phyloP scores from a whole-genome alignment of 495 filamentous ascomycete genomes.

The Aspergillus carlsbadensis region DNA sequence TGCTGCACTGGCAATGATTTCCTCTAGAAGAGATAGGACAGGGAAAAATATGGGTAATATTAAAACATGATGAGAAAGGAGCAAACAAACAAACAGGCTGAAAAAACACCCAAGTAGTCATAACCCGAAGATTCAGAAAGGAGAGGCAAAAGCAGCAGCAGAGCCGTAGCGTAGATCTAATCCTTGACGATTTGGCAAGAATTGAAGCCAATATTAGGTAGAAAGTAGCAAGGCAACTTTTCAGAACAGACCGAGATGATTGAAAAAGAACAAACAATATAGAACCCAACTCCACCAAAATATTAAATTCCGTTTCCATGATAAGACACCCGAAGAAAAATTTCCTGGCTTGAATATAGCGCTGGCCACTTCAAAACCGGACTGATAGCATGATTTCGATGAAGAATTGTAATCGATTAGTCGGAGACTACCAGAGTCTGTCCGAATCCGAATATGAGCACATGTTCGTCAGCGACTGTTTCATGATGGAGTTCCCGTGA shows the following conservation, averaged over 20 bases:
- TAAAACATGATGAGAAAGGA: background rate
- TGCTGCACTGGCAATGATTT: background rate
- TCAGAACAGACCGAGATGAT: background rate
- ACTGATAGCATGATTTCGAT: background rate
- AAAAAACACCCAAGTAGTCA: background rate
- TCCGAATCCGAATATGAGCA: background rate
- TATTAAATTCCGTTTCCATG: background rate
- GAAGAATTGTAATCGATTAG: background rate
- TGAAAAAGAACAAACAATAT: background rate
- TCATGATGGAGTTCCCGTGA: background rate
- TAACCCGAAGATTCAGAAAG: background rate
- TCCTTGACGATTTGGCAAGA: background rate
- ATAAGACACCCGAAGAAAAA: background rate
- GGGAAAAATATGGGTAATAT: background rate
- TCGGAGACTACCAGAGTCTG: conserved; percentile 4
- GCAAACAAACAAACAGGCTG: background rate
- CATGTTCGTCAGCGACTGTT: background rate
- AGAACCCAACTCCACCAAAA: background rate
- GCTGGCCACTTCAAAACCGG: background rate
- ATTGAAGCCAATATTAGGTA: background rate
- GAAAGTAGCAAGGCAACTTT: background rate
- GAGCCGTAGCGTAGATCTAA: background rate
- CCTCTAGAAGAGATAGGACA: background rate
- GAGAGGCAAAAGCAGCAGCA: background rate
- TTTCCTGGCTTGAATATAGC: background rate